These are phyloP conservation scores for Acorus gramineus DNA, from an alignment of 106 monocot genomes.

Conservation along the genomic window DNA sequence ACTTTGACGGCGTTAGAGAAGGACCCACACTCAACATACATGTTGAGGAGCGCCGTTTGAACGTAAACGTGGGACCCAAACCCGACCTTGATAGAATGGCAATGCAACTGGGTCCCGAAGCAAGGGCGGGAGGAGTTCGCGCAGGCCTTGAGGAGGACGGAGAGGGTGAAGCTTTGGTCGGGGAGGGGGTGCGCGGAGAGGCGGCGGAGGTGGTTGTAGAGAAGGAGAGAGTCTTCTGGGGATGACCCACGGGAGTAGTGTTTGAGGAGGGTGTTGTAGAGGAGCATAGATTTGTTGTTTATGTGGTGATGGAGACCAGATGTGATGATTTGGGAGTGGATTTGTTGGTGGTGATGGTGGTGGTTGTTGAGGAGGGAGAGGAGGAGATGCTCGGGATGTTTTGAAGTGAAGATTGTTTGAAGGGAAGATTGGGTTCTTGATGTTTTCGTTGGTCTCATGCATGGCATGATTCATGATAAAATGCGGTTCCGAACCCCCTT, in stretches of 20 bases:
- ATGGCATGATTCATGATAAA: too few species aligned
- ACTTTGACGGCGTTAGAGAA: constrained; percentile 22
- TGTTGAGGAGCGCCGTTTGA: constrained; percentile 45
- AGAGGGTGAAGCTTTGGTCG: constrained; percentile 44
- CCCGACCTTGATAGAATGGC: constrained; percentile 32
- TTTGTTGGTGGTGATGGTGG: constrained; percentile 16
- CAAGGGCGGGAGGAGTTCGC: constrained; percentile 12
- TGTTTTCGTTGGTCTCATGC: too few species aligned
- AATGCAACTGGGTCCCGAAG: constrained; percentile 37
- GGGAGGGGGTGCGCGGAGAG: constrained; percentile 1
- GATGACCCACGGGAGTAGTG: constrained; percentile 33
- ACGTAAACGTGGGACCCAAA: constrained; percentile 43
- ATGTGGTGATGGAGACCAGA: constrained; percentile 15
- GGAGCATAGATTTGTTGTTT: constrained; percentile 2
- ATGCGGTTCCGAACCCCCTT: too few species aligned
- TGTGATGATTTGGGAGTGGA: constrained; percentile 48
- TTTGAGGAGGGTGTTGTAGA: constrained; percentile 51
- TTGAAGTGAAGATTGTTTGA: too few species aligned
- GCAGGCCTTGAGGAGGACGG: constrained; percentile 65
- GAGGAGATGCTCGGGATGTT: constrained; percentile 3
- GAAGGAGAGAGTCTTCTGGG: constrained; percentile 45
- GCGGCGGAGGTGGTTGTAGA: constrained; percentile 29
- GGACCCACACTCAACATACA: constrained; percentile 34
- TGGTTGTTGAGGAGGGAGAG: constrained; percentile 24
- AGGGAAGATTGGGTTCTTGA: too few species aligned